Evolutionary conservation across 1,284 basidiomycete genomes (phyloP).

Genomic region (Golubevia pallescens): DNA sequence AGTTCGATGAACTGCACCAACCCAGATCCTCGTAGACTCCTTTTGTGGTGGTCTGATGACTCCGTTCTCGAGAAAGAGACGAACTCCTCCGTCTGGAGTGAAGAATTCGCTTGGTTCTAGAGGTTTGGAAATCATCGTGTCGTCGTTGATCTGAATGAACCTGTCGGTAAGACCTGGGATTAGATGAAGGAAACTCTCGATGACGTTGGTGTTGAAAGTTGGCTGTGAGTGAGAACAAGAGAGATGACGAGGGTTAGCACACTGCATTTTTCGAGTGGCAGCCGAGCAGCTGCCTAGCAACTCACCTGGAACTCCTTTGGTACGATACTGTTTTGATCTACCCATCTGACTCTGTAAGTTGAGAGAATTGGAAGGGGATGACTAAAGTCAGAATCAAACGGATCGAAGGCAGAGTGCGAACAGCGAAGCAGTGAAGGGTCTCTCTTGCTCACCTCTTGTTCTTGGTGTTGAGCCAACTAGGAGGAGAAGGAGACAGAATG

Average conservation of each 20-base stretch:
- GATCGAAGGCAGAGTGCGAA: no score
- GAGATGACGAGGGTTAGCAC: no score
- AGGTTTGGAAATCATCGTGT: constrained; percentile 4
- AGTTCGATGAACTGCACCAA: constrained; percentile 4
- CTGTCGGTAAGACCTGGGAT: constrained; percentile 8
- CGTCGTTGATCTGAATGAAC: constrained; percentile 13
- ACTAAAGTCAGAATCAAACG: not conserved
- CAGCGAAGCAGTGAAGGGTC: not conserved
- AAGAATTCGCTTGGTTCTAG: constrained; percentile 14
- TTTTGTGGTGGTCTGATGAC: not conserved
- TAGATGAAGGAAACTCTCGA: constrained; percentile 10
- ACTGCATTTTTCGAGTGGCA: no score
- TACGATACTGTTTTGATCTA: constrained; percentile 7
- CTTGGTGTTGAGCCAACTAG: constrained; percentile 5
- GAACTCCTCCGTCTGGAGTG: constrained; percentile 4
- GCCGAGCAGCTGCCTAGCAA: no score
- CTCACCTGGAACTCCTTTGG: not conserved
- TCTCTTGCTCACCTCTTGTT: constrained; percentile 4
- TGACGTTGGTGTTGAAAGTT: constrained; percentile 11
- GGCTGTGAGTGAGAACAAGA: not conserved
- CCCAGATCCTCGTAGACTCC: constrained; percentile 4
- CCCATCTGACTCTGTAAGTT: constrained; percentile 4
- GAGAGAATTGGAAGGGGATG: not conserved
- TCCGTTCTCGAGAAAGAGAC: constrained; percentile 10
- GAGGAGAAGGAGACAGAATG: constrained; percentile 9